These are phyloP conservation scores for Hysterium pulicare DNA, from an alignment of 2,329 filamentous ascomycete genomes.

Conservation along the genomic window DNA sequence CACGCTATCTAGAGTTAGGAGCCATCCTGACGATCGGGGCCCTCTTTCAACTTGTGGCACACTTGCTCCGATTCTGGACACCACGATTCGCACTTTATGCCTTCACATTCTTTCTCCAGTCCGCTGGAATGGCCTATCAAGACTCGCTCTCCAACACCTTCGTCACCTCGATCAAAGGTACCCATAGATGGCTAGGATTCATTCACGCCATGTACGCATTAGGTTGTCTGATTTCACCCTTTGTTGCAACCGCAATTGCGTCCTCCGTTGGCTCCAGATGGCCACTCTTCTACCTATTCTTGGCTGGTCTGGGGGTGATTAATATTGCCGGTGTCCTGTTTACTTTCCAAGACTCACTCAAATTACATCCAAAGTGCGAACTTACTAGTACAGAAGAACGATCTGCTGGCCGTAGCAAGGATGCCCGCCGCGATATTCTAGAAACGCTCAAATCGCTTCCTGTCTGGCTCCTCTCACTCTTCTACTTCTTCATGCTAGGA, in stretches of 20 bases:
- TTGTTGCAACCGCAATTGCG: slow-evolving; percentile 37
- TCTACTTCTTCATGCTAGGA: slow-evolving; percentile 64
- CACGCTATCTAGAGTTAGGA: slow-evolving; percentile 53
- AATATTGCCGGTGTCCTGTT: slow-evolving; percentile 49
- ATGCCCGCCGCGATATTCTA: slow-evolving; percentile 45
- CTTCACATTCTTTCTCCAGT: slow-evolving; percentile 56
- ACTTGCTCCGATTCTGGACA: slow-evolving; percentile 54
- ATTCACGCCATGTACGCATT: slow-evolving; percentile 62
- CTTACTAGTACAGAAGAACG: neutral
- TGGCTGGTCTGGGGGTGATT: slow-evolving; percentile 50
- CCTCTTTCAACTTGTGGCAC: slow-evolving; percentile 51
- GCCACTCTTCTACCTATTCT: slow-evolving; percentile 57
- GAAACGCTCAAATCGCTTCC: slow-evolving; percentile 44
- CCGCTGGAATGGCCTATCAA: slow-evolving; percentile 60
- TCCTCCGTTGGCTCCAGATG: slow-evolving; percentile 47
- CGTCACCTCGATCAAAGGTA: slow-evolving; percentile 49
- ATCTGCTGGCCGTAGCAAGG: slow-evolving; percentile 20
- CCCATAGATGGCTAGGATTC: slow-evolving; percentile 60
- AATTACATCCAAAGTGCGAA: slow-evolving; percentile 12
- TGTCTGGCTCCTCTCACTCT: slow-evolving; percentile 59
- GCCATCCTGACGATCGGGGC: slow-evolving; percentile 57
- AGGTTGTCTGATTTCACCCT: slow-evolving; percentile 56
- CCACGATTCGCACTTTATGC: slow-evolving; percentile 58
- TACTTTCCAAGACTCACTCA: slow-evolving; percentile 51
- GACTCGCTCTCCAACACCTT: slow-evolving; percentile 64